Evolutionary conservation across 257 asterid genomes (phyloP).

Genomic region (Misopates orontium): DNA sequence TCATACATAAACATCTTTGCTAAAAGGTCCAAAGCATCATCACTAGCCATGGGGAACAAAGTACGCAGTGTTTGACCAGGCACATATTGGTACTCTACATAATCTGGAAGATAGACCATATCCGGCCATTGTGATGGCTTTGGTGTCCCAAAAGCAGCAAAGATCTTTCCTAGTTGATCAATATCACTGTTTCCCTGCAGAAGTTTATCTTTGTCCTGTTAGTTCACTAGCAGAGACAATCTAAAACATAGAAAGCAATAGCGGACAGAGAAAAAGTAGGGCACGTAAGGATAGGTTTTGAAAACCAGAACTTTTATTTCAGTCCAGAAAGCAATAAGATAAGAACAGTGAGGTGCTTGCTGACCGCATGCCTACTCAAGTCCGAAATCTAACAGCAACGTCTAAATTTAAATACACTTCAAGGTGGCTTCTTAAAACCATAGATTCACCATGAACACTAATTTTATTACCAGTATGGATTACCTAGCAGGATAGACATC

Average conservation of each 20-base stretch:
- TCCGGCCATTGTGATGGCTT: slow-evolving; percentile 90
- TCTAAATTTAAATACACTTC: background rate
- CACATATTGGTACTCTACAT: slow-evolving; percentile 71
- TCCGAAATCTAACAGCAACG: too few species aligned
- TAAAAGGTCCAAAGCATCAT: slow-evolving; percentile 82
- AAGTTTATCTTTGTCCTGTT: slow-evolving; percentile 24
- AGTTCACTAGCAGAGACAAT: slow-evolving; percentile 12
- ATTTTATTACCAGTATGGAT: background rate
- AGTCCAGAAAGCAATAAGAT: background rate
- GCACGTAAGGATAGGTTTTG: background rate
- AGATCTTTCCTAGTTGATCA: slow-evolving; percentile 96
- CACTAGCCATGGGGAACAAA: slow-evolving; percentile 93
- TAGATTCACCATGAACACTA: background rate
- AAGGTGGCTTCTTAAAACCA: background rate
- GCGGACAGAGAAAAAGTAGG: too few species aligned
- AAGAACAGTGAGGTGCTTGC: background rate
- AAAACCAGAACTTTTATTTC: background rate
- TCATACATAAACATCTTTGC: slow-evolving; percentile 88
- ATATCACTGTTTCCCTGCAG: slow-evolving; percentile 89
- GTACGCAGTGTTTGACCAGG: slow-evolving; percentile 62
- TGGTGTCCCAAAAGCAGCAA: slow-evolving; percentile 95
- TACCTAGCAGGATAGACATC: background rate
- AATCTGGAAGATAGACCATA: slow-evolving; percentile 91
- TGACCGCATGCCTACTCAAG: background rate
- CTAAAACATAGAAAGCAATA: too few species aligned